Evolutionary conservation across 176 grass and related monocot species (phyloP), one percentile per base, ranked within the genome.

Genomic region (Elymus sibiricus): DNA sequence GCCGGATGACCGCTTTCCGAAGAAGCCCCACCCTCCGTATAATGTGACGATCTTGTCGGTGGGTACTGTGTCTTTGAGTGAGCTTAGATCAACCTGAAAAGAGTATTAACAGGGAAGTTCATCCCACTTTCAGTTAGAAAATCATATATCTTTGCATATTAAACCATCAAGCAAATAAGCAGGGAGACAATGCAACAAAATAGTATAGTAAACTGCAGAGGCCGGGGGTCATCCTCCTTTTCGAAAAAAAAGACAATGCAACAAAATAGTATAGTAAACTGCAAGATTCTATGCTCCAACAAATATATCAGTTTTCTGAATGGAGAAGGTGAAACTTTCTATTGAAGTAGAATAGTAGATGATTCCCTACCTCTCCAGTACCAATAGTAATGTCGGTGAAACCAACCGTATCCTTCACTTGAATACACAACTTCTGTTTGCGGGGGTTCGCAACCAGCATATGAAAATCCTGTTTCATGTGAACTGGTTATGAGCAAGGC

Each of bases 31-130:
- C 25, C 92, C 90, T 5, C 88, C 93, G 44, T 87, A 89, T 38
- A 96, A 79, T 55, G 82, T 89, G 14, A 99, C 92, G 62, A 96
- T 85, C 91, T 84, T 90, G 55, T 99, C 97, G 1, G 94, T 95
- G 3, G 97, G 97, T 79, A 96, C 92, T 17, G 97, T 98, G 64
- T 98, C 97, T 90, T 98, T 87, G 40, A 98, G 97, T 27, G 92
- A 92, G 19, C 92, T 92, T 69, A 98, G 85, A 80, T 98, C 97
- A 65, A 98, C 90, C 97, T 98, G 78, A 55, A 56, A 79, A 82
- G 67, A 75, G 28, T 19, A 88, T 72, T 56, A 44, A 43, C 21
- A 63, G 0, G 5, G 37, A 84, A 79, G 49, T 16, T 35, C 8
- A 38, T 29, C 40, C 25, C 32, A 73, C 69, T 28, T 53, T 19